A percentile compares a stretch with the other conserved stretches of the same genome.
Conservation (phyloP, 1,284 basidiomycete species). For the Boletus sp. region DNA sequence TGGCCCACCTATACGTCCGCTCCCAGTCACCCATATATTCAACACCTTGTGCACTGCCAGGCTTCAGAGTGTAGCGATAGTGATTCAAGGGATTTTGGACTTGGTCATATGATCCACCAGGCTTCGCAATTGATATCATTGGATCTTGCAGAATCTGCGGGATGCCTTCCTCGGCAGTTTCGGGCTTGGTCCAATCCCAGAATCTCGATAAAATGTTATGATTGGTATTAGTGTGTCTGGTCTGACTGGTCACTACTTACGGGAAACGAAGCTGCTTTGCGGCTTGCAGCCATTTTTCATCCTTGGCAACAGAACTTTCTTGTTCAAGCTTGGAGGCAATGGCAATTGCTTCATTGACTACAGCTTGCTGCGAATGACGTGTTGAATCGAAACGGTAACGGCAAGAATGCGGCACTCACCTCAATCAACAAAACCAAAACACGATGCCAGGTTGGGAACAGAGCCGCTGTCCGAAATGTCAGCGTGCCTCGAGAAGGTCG, state of each 20-base stretch:
- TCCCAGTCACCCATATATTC: conserved; percentile 16
- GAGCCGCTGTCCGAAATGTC: conserved; percentile 10
- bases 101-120: neutral
- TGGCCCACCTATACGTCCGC: conserved; percentile 19
- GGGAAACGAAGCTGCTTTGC: conserved; percentile 17
- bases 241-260: neutral
- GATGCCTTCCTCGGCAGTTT: conserved; percentile 7
- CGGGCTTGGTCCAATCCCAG: conserved; percentile 19
- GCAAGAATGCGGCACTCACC: neutral
- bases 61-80: conserved; percentile 7
- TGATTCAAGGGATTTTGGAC: conserved; percentile 20
- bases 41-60: neutral
- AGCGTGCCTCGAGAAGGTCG: neutral
- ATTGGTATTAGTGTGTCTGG: neutral
- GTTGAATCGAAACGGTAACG: neutral
- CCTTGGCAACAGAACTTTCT: neutral
- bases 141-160: conserved; percentile 7
- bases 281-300: conserved; percentile 10
- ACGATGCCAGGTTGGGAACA: conserved; percentile 24
- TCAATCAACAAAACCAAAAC: conserved; percentile 12
- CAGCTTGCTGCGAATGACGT: conserved; percentile 13
- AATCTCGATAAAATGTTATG: conserved; percentile 2
- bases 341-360: conserved; percentile 12
- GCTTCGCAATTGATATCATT: neutral
- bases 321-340: conserved; percentile 11